phyloP scores from a whole-genome alignment of 2,329 filamentous ascomycete species.

The Cladosporium colombiae region DNA sequence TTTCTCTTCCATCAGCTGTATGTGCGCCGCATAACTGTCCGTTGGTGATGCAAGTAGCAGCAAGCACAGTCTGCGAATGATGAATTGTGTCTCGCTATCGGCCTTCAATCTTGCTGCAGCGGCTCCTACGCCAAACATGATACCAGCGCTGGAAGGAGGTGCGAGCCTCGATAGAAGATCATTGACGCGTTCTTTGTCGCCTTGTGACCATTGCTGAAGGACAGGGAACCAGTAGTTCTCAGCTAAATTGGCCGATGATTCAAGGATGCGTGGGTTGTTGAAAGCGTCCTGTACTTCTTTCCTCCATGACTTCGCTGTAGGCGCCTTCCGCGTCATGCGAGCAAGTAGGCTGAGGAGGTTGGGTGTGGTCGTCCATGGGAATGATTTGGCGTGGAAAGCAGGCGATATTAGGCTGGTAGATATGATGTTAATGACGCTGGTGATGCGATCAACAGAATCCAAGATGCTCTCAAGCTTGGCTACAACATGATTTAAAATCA shows the following conservation, averaged over 20 bases:
- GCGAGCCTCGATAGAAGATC: slow-evolving; percentile 79
- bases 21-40: slow-evolving; percentile 77
- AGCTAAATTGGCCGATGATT: slow-evolving; percentile 65
- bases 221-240: slow-evolving; percentile 78
- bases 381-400: slow-evolving; percentile 77
- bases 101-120: slow-evolving; percentile 92
- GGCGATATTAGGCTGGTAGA: slow-evolving; percentile 82
- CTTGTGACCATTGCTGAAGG: slow-evolving; percentile 77
- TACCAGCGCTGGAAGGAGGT: slow-evolving; percentile 86
- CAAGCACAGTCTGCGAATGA: slow-evolving; percentile 77
- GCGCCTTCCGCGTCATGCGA: slow-evolving; percentile 73
- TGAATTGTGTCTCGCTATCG: slow-evolving; percentile 88
- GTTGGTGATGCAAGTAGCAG: slow-evolving; percentile 74
- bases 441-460: slow-evolving; percentile 80
- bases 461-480: slow-evolving; percentile 80
- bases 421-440: slow-evolving; percentile 75
- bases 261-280: slow-evolving; percentile 84
- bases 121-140: slow-evolving; percentile 97
- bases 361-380: slow-evolving; percentile 79
- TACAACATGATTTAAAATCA: slow-evolving; percentile 75
- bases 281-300: slow-evolving; percentile 91
- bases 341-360: slow-evolving; percentile 72
- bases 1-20: slow-evolving; percentile 75
- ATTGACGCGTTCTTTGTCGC: slow-evolving; percentile 83
- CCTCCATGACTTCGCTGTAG: slow-evolving; percentile 86